A percentile compares a stretch with the other conserved stretches of the same genome.
Conservation (phyloP, 805 yeast species). For the Lachancea quebecensis region DNA sequence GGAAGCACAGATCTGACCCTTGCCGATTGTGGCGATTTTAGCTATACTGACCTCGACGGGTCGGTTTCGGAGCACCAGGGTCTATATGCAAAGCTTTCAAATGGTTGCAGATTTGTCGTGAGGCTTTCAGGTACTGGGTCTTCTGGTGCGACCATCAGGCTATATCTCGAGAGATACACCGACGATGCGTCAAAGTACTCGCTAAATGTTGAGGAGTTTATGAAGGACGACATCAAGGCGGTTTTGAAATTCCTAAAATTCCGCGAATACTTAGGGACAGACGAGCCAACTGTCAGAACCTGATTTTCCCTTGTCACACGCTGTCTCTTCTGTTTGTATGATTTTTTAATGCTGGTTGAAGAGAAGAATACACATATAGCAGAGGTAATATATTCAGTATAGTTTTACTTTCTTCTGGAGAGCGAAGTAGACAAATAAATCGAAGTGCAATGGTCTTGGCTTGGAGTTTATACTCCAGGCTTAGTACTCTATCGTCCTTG, state of each 20-base stretch:
- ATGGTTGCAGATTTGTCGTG: conserved; percentile 79
- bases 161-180: conserved; percentile 82
- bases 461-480: too few species aligned
- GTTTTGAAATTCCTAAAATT: conserved; percentile 67
- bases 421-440: too few species aligned
- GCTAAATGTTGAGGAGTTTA: conserved; percentile 57
- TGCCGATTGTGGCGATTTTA: conserved; percentile 76
- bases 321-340: neutral
- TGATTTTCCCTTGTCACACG: conserved; percentile 22
- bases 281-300: conserved; percentile 84
- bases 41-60: conserved; percentile 92
- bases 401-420: too few species aligned
- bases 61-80: conserved; percentile 86
- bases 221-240: conserved; percentile 52
- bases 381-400: too few species aligned
- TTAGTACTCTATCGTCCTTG: too few species aligned
- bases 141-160: conserved; percentile 92
- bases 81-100: conserved; percentile 68
- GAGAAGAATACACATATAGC: too few species aligned
- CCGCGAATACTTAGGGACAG: conserved; percentile 68
- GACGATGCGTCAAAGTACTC: conserved; percentile 45
- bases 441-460: too few species aligned
- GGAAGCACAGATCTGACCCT: conserved; percentile 46
- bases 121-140: conserved; percentile 97
- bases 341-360: neutral